Evolutionary conservation across 495 filamentous ascomycete species (phyloP), one percentile per base, ranked within the genome.

Genomic region (Aspergillus baeticus): DNA sequence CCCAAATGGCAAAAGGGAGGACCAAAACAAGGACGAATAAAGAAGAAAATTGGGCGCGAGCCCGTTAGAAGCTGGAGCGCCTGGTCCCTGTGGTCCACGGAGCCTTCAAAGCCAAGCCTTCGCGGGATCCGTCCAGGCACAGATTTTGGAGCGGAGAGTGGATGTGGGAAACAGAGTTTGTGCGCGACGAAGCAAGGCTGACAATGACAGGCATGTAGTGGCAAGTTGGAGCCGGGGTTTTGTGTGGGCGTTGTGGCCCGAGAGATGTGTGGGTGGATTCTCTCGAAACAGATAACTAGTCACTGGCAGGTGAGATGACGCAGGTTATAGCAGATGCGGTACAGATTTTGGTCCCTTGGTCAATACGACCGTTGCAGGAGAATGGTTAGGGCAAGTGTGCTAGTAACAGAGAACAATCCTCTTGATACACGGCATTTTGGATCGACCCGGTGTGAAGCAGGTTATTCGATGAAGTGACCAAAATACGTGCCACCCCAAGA

Each of bases 131-230:
- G 3, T 10, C 42, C 47, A 50, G 47, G 34, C 47, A 37, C 47
- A 37, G 31, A 29, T 29, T 29, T 45, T 50, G 37, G n/a, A 50
- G 23, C 47, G 47, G 33, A 21, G 47, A 15, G 10, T 17, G 17
- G 11, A 14, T n/a, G n/a, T n/a, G 15, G 14, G 21, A 11, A 45
- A 6, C 6, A 38, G 47, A 50, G 10, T 17, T 21, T 26, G 20
- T 37, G 47, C 23, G 8, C 6, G 17, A 45, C 15, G 10, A 45
- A 15, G n/a, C 10, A 23, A 50, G 47, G n/a, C 47, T 50, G 47
- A 50, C 34, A 37, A 20, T 50, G 33, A 50, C 34, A 50, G 34
- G 36, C n/a, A n/a, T n/a, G n/a, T n/a, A 14, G 47, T 50, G 47
- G 47, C 47, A 33, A 18, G 10, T 29, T n/a, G 7, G 8, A 22